Conservation (phyloP, 192 early-diverging fungal species). For the Coemansia sp. region DNA sequence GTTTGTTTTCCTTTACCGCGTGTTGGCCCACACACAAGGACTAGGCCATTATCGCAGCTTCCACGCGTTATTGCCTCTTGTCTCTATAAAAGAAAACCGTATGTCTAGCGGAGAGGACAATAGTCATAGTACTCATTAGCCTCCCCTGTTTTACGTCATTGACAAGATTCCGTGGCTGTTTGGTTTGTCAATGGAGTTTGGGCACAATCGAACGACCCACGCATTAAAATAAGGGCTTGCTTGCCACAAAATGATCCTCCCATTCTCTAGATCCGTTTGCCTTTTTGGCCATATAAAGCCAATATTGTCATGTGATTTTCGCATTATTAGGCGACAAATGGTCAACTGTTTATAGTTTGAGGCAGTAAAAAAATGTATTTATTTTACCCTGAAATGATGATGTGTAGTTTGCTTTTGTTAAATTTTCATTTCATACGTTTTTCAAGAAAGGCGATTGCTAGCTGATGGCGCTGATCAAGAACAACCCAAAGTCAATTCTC, state of each 20-base stretch:
- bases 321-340: not conserved
- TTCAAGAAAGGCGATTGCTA: not conserved
- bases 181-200: not conserved
- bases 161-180: not conserved
- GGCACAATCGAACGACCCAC: not conserved
- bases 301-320: not conserved
- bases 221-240: not conserved
- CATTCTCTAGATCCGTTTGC: not conserved
- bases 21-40: not conserved
- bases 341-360: not conserved
- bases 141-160: not conserved
- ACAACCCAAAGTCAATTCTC: slow-evolving; percentile 49
- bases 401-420: no score
- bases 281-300: not conserved
- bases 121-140: no score
- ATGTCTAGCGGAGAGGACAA: not conserved
- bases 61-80: not conserved
- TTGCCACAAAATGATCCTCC: not conserved
- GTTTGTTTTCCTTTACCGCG: not conserved
- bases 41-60: not conserved
- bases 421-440: no score
- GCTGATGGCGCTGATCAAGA: slow-evolving; percentile 44
- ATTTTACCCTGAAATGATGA: not conserved
- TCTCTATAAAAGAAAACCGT: not conserved
- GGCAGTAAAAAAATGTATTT: not conserved